These are phyloP conservation scores for Artemisia annua DNA, from an alignment of 129 eudicot species.

Conservation along the genomic window DNA sequence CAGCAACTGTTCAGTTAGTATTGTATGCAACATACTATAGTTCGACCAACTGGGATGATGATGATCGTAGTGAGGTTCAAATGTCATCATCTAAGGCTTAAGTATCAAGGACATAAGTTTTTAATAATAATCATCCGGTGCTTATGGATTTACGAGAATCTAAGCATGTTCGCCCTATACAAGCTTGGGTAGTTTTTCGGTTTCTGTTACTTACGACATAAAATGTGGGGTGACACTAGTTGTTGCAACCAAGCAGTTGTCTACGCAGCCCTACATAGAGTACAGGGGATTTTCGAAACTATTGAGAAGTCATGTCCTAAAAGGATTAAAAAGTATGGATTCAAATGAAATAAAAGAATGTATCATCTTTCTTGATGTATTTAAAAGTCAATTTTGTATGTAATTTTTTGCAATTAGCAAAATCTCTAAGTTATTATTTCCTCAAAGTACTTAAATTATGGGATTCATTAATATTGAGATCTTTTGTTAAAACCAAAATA, in stretches of 20 bases:
- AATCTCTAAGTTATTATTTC: neutral
- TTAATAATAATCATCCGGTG: constrained; percentile 8
- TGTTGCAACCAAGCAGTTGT: constrained; percentile 20
- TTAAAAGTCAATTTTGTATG: neutral
- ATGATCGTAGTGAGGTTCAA: constrained; percentile 35
- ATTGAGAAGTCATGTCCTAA: constrained; percentile 21
- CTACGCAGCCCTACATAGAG: constrained; percentile 17
- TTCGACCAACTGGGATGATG: constrained; percentile 77
- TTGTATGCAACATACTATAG: constrained; percentile 58
- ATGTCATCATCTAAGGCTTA: constrained; percentile 34
- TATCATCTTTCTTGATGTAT: neutral
- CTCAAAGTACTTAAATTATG: no score
- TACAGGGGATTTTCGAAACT: constrained; percentile 12
- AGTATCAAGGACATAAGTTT: constrained; percentile 16
- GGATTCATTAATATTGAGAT: no score
- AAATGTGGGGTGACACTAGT: constrained; percentile 24
- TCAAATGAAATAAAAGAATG: constrained; percentile 18
- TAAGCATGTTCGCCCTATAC: constrained; percentile 10
- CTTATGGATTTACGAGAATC: constrained; percentile 13
- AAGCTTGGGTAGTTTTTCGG: constrained; percentile 23
- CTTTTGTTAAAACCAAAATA: no score
- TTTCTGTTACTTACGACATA: constrained; percentile 26
- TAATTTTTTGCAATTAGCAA: neutral
- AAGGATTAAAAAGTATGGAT: constrained; percentile 6
- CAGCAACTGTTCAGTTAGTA: constrained; percentile 55